Evolutionary conservation across 148 eudicot species (phyloP).

Genomic region (Polygonum maritimum): DNA sequence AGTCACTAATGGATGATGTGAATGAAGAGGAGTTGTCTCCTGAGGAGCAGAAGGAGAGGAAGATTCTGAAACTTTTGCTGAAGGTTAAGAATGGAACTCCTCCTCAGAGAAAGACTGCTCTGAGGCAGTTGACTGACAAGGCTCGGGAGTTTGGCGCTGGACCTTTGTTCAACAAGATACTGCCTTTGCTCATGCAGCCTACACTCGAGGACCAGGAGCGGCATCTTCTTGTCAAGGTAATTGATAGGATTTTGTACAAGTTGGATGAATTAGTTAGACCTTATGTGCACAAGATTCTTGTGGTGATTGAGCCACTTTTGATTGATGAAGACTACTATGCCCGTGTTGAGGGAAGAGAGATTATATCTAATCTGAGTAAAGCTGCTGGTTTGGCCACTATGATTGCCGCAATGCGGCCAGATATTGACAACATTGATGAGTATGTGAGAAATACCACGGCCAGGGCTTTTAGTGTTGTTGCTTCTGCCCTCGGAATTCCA

Average conservation of each 20-base stretch:
- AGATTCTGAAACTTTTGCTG: slow-evolving; percentile 86
- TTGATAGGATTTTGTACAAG: slow-evolving; percentile 87
- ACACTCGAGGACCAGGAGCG: slow-evolving; percentile 95
- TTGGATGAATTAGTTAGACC: slow-evolving; percentile 94
- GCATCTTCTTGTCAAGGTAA: slow-evolving; percentile 90
- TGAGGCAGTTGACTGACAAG: slow-evolving; percentile 90
- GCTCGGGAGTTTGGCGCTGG: slow-evolving; percentile 97
- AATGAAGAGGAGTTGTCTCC: slow-evolving; percentile 84
- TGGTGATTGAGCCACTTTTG: slow-evolving; percentile 87
- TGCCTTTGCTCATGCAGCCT: slow-evolving; percentile 97
- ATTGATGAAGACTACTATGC: slow-evolving; percentile 98
- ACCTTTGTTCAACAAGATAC: slow-evolving; percentile 70
- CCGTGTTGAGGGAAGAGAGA: slow-evolving; percentile 96
- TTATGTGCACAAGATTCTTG: slow-evolving; percentile 88
- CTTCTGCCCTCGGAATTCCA: slow-evolving; percentile 97
- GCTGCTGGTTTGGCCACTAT: slow-evolving; percentile 98
- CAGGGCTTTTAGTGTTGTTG: slow-evolving; percentile 98
- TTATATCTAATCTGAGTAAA: slow-evolving; percentile 91
- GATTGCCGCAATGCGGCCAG: slow-evolving; percentile 99
- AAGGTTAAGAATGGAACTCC: slow-evolving; percentile 97
- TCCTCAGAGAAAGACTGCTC: slow-evolving; percentile 92
- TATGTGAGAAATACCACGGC: slow-evolving; percentile 97
- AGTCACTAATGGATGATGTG: slow-evolving; percentile 62
- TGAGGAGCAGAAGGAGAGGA: slow-evolving; percentile 88
- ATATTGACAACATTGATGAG: slow-evolving; percentile 94